phyloP scores from a whole-genome alignment of 2,329 filamentous ascomycete genomes.

The Diplodia seriata region DNA sequence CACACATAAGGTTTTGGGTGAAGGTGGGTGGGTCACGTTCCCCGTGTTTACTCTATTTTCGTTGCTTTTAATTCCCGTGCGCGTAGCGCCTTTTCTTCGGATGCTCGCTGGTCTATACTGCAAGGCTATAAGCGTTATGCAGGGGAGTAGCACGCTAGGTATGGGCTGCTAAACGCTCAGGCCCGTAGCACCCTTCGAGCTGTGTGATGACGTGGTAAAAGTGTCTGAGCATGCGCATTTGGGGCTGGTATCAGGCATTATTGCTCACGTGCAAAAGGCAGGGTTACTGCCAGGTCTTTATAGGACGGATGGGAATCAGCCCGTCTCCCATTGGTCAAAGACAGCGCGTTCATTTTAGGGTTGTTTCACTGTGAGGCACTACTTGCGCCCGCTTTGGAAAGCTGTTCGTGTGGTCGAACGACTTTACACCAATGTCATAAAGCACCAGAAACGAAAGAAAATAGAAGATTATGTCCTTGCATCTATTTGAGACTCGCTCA shows the following conservation, averaged over 20 bases:
- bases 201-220: neutral
- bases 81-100: neutral
- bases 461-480: neutral
- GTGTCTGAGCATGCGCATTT: neutral
- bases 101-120: neutral
- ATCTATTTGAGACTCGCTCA: neutral
- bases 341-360: neutral
- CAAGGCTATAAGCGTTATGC: conserved; percentile 1
- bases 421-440: too few relatives aligned
- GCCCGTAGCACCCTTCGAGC: neutral
- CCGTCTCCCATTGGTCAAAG: neutral
- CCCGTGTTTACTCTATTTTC: neutral
- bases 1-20: neutral
- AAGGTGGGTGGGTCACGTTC: neutral
- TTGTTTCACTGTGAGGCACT: too few relatives aligned
- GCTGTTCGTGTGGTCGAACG: too few relatives aligned
- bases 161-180: conserved; percentile 6
- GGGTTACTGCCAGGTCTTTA: neutral
- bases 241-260: neutral
- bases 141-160: neutral
- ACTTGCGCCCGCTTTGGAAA: too few relatives aligned
- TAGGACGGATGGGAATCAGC: neutral
- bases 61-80: neutral
- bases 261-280: conserved; percentile 8
- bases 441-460: neutral